A percentile compares a stretch with the other conserved stretches of the same genome.
Evolutionary conservation across 2,329 filamentous ascomycete species (phyloP).

Genomic region (Colletotrichum musae): DNA sequence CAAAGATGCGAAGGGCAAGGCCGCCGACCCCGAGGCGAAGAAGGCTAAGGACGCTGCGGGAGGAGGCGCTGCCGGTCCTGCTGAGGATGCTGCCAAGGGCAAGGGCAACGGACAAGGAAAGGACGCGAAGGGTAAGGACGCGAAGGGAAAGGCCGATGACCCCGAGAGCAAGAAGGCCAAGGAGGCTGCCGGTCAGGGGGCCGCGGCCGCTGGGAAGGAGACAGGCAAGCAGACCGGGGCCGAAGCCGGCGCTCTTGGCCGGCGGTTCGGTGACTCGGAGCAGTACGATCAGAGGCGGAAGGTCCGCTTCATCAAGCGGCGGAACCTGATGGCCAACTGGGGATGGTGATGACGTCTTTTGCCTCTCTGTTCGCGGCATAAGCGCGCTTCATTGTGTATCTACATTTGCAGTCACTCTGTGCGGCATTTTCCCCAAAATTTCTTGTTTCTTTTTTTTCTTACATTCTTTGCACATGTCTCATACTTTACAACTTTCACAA

Average conservation of each 20-base stretch:
- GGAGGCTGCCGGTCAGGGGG: slow-evolving; percentile 6
- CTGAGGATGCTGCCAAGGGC: slow-evolving; percentile 2
- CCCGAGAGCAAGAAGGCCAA: slow-evolving; percentile 30
- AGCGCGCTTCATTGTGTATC: slow-evolving; percentile 2
- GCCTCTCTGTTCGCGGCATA: not conserved
- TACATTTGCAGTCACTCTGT: slow-evolving; percentile 3
- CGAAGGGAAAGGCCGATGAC: slow-evolving; percentile 6
- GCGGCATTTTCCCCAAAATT: not conserved
- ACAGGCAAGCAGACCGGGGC: not conserved
- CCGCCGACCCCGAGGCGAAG: slow-evolving; percentile 5
- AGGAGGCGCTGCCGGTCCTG: not conserved
- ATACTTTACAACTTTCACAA: not conserved
- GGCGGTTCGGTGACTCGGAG: not conserved
- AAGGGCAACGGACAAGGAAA: not conserved
- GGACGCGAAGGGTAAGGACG: too few species aligned
- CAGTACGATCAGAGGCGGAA: slow-evolving; percentile 4
- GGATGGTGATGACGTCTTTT: slow-evolving; percentile 20
- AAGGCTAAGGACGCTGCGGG: slow-evolving; percentile 1
- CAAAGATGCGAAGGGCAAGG: slow-evolving; percentile 5
- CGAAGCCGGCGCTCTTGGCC: not conserved
- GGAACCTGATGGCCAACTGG: slow-evolving; percentile 23
- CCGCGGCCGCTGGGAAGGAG: slow-evolving; percentile 16
- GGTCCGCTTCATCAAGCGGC: slow-evolving; percentile 22
- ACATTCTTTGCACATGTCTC: not conserved
- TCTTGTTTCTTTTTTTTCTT: not conserved